Conservation (phyloP, 768 basidiomycete species). For the Trichaptum fuscoviolaceum region DNA sequence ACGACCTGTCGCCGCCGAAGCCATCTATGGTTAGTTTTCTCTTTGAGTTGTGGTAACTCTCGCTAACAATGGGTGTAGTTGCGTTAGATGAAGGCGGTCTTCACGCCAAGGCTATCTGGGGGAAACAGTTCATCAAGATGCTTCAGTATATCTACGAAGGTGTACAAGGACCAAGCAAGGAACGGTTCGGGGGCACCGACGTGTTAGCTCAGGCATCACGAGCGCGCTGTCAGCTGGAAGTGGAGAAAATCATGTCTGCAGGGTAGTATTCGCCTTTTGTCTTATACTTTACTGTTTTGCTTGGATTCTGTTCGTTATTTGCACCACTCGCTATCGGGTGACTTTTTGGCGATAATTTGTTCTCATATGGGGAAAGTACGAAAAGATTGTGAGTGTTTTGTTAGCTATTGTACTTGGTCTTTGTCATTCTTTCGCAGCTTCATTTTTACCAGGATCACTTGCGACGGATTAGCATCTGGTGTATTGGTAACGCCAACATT, state of each 20-base stretch:
- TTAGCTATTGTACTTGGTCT: too few relatives aligned
- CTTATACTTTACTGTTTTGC: background rate
- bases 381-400: too few relatives aligned
- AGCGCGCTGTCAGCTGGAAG: slow-evolving; percentile 55
- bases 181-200: slow-evolving; percentile 53
- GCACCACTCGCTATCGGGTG: too few relatives aligned
- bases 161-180: slow-evolving; percentile 30
- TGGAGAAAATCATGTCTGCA: slow-evolving; percentile 51
- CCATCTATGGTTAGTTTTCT: slow-evolving; percentile 52
- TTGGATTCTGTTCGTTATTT: background rate
- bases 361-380: too few relatives aligned
- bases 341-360: too few relatives aligned
- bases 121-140: slow-evolving; percentile 75
- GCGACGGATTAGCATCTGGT: too few relatives aligned
- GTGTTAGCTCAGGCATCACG: slow-evolving; percentile 61
- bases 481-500: too few relatives aligned
- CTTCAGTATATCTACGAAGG: slow-evolving; percentile 62
- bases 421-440: too few relatives aligned
- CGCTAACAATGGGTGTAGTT: slow-evolving; percentile 32
- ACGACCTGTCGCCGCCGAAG: slow-evolving; percentile 55
- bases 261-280: background rate
- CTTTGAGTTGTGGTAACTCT: slow-evolving; percentile 6
- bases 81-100: slow-evolving; percentile 67
- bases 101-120: slow-evolving; percentile 59
- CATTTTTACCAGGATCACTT: too few relatives aligned